Evolutionary conservation across 2,329 filamentous ascomycete genomes (phyloP), one percentile per base, ranked within the genome.

Genomic region (Alternaria sp.): DNA sequence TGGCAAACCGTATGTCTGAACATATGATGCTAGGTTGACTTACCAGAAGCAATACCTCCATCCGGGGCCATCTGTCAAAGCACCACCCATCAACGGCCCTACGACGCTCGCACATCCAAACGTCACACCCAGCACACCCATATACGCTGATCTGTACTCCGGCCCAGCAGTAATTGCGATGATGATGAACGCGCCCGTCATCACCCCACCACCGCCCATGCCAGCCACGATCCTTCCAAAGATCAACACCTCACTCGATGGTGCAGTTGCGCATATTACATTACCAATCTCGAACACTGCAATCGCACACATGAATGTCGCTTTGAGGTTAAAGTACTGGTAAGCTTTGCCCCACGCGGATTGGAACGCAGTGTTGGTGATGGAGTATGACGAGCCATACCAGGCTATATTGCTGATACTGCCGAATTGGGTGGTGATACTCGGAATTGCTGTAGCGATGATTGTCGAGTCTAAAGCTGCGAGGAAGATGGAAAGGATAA

Each of bases 221-320:
- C 81, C 81, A 20, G 78, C 73, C 28, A 83, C 75, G 0, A 79
- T 75, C 39, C 81, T 59, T 7, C 81, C 81, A 16, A 81, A 65
- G 47, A 82, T 82, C 44, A 82, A 67, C 1, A 70, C 59, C 22
- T 65, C 57, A 26, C 71, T 75, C 0, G 63, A 72, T 11, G 59
- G 59, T 6, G 75, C 69, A 0, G 62, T 52, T 1, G 70, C 86
- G 64, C 85, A 88, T n/a, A 88, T 71, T 5, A 84, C 64, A 1
- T 85, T 87, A 2, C 87, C 87, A 5, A 86, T 18, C 67, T 88
- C 85, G 62, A 89, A 88, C 41, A 87, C 55, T 36, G 74, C 64
- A 11, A 83, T 74, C 2, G 79, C 73, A 8, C 66, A 48, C 5
- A 83, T 59, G 62, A 77, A 83, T 5, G 79, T 69, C 56, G 62